Evolutionary conservation across 2,329 filamentous ascomycete genomes (phyloP), one percentile per base, ranked within the genome.

Genomic region (Leptographium lundbergii): DNA sequence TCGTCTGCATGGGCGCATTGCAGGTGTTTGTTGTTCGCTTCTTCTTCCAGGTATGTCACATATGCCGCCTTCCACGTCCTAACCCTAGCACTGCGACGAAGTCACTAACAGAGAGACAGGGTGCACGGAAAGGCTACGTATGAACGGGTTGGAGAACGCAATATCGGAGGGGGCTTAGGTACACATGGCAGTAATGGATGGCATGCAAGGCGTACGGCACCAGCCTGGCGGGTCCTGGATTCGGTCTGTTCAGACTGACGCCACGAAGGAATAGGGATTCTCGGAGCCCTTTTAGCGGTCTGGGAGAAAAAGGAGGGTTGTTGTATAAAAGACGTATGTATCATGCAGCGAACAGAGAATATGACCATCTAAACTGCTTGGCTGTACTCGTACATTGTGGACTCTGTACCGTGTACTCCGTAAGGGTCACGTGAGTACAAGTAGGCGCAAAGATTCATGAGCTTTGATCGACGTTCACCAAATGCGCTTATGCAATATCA

Each of bases 1-100:
- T 99, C 77, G 78, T 96, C 63, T 88, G 86, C 61, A 99, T 99
- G 95, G 94, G 92, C 52, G 91, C 84, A 54, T 75, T 99, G 70
- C 95, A 99, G 77, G 94, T 99, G 56, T 96, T 97, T 73, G 86
- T 99, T 66, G 94, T 99, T 67, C 80, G 90, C 65, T 97, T 97
- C 85, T 99, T 99, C 78, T 99, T 99, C 83, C 92, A 96, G 79
- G 91, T 81, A 75, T 56, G 73, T 24, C 25, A 13, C 27, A 17
- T 36, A 4, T 39, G 36, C 36, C 13, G 36, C 34, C 6, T 3
- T 36, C n/a, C 50, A 2, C 14, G n/a, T 10, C 36, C 1, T 19
- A 3, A 17, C 39, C 17, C 36, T 53, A 32, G 29, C n/a, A 24
- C 53, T 24, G 19, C 24, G 17, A 19, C 6, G 7, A 45, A 19